A percentile compares a stretch with the other conserved stretches of the same genome.
These are phyloP conservation scores for Hypholoma sublateritium DNA, from an alignment of 768 basidiomycete species.

Conservation along the genomic window DNA sequence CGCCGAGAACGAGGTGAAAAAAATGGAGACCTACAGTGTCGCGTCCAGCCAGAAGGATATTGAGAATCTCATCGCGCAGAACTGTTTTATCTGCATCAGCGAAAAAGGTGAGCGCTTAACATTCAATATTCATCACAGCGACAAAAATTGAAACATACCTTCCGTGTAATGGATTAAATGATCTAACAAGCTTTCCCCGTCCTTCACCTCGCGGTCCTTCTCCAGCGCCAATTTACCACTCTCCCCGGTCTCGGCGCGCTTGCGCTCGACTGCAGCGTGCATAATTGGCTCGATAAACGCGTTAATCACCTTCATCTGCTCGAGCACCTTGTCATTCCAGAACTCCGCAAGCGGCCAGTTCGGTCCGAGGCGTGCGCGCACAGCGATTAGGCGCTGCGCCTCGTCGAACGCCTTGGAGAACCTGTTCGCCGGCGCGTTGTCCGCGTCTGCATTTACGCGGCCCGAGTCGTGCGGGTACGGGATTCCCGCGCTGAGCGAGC, in stretches of 20 bases:
- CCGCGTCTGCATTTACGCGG: slow-evolving; percentile 14
- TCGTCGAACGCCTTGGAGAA: slow-evolving; percentile 52
- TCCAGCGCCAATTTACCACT: slow-evolving; percentile 17
- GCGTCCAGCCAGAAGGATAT: slow-evolving; percentile 53
- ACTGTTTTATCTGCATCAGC: slow-evolving; percentile 33
- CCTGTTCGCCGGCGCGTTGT: slow-evolving; percentile 31
- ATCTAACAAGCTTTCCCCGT: slow-evolving; percentile 48
- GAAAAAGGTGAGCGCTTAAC: not conserved
- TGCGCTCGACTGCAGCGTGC: slow-evolving; percentile 42
- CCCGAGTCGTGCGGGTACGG: slow-evolving; percentile 42
- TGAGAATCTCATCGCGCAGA: slow-evolving; percentile 45
- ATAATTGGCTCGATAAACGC: slow-evolving; percentile 56
- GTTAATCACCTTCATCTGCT: slow-evolving; percentile 46
- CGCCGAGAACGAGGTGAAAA: not conserved
- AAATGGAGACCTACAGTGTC: slow-evolving; percentile 43
- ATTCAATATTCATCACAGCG: not conserved
- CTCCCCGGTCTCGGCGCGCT: slow-evolving; percentile 22
- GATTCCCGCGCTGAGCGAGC: slow-evolving; percentile 45
- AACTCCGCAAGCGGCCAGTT: slow-evolving; percentile 57
- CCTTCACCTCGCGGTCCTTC: slow-evolving; percentile 35
- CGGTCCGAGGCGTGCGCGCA: slow-evolving; percentile 38
- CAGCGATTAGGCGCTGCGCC: slow-evolving; percentile 41
- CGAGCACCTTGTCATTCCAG: slow-evolving; percentile 44
- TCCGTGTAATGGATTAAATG: slow-evolving; percentile 56
- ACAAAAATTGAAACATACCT: slow-evolving; percentile 30